Base-by-base conservation (phyloP, 1,139 yeast species). In the Lizanozyma gosingica region DNA sequence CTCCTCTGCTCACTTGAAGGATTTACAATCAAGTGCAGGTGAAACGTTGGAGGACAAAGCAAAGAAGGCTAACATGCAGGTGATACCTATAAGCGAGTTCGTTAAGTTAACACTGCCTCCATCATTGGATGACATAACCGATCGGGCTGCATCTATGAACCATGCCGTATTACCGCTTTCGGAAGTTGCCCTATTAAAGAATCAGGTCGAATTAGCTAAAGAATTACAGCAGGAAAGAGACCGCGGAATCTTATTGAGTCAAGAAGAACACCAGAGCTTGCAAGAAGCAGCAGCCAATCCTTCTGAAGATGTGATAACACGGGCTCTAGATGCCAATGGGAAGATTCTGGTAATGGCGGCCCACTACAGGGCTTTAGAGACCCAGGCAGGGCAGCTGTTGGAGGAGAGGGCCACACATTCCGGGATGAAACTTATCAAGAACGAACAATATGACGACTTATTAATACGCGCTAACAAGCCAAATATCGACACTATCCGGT, bases 401-500 rank as follows among this genome's bases (percentile, higher is more conserved):
- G 63, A 63, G 38, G 57, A 52, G 3, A 59, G 49, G 41, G 47
- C 62, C 6, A 48, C 29, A 22, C 29, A 22, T 22, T 22, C 29
- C 11, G 29, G 29, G 11, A 11, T 22, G 29, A 22, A 22, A 22
- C 29, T 22, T 22, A 11, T 22, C 11, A 22, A 22, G 11, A 11
- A 6, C 11, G 48, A 48, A 8, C 68, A 62, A 33, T 64, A 64
- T 42, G 66, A 66, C 39, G 57, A 56, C 14, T 52, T 68, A 43
- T 50, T 65, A 17, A 43, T 65, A 11, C 55, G 51, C 37, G 69
- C 68, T 4, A 63, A 63, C 40, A 63, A 64, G 47, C 73, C 73
- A 2, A 55, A 69, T 3, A 49, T 67, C 33, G 67, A 62, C 4
- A 50, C 50, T 18, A 54, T 69, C 15, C 50, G 49, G 29, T 43